These are phyloP conservation scores for Alloascoidea africana DNA, from an alignment of 805 yeast genomes.

Conservation along the genomic window DNA sequence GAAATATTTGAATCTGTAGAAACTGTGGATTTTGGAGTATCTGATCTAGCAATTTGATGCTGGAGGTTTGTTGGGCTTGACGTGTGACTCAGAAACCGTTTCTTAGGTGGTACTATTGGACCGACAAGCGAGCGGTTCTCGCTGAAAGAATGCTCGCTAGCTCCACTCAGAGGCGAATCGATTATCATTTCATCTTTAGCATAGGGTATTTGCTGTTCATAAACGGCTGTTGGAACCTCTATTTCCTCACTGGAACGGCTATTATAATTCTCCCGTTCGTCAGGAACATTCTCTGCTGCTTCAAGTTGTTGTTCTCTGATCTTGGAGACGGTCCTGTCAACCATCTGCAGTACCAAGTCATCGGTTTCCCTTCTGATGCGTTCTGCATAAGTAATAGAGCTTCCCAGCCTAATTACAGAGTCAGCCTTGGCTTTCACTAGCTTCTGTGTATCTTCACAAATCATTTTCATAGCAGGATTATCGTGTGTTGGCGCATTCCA, in stretches of 20 bases:
- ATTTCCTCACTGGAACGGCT: conserved; percentile 10
- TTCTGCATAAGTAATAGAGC: conserved; percentile 60
- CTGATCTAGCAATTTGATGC: too few species aligned
- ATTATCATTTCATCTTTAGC: too few species aligned
- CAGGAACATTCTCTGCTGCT: too few species aligned
- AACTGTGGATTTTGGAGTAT: background rate
- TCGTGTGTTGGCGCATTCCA: conserved; percentile 33
- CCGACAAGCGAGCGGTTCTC: too few species aligned
- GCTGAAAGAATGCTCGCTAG: too few species aligned
- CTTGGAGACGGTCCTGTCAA: conserved; percentile 44
- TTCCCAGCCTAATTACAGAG: conserved; percentile 52
- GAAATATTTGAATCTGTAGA: background rate
- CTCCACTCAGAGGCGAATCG: too few species aligned
- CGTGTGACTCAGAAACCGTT: too few species aligned
- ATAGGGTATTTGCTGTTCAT: too few species aligned
- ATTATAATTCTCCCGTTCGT: conserved; percentile 11
- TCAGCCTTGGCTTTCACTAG: conserved; percentile 53
- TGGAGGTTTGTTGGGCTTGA: too few species aligned
- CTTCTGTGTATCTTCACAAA: conserved; percentile 53
- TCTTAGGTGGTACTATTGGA: too few species aligned
- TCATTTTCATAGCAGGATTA: conserved; percentile 45
- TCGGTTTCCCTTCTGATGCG: conserved; percentile 72
- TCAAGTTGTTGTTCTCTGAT: conserved; percentile 26
- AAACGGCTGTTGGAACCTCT: too few species aligned
- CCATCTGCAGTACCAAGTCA: conserved; percentile 42